Conservation (phyloP, 2,329 filamentous ascomycete species). For the Monosporascus sp. region DNA sequence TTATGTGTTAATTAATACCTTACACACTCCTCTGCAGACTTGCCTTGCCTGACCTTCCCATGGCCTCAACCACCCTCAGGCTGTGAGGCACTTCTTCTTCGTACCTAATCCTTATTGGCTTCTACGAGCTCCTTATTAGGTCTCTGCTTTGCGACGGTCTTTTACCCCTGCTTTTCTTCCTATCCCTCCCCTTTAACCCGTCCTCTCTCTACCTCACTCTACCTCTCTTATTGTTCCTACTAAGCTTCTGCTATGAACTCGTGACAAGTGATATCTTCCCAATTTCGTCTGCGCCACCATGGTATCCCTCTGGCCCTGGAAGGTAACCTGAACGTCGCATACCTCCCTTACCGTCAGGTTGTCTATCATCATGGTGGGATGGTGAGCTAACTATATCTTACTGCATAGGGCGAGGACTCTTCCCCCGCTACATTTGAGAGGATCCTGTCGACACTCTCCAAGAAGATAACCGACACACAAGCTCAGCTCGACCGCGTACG, state of each 20-base stretch:
- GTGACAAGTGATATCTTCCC: not conserved
- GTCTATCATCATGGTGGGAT: too few relatives aligned
- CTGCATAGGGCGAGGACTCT: conserved; percentile 62
- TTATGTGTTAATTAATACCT: too few relatives aligned
- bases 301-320: conserved; percentile 85
- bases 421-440: conserved; percentile 94
- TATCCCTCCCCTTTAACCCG: not conserved
- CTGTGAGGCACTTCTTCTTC: too few relatives aligned
- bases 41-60: too few relatives aligned
- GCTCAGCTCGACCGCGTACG: conserved; percentile 68
- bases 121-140: not conserved
- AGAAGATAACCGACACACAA: conserved; percentile 73
- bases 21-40: too few relatives aligned
- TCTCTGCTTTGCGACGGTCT: not conserved
- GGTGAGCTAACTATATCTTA: conserved; percentile 1
- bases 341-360: too few relatives aligned
- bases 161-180: not conserved
- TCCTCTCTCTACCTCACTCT: too few relatives aligned
- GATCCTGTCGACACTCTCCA: conserved; percentile 72
- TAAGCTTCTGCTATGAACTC: not conserved
- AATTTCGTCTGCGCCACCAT: conserved; percentile 39
- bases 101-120: not conserved
- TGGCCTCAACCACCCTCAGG: too few relatives aligned
- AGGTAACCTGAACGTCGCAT: conserved; percentile 42
- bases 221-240: not conserved